Percentiles rank a stretch among this genome's conserved stretches.
Evolutionary conservation across 345 rosid genomes (phyloP).

Genomic region (Citropsis articulata): DNA sequence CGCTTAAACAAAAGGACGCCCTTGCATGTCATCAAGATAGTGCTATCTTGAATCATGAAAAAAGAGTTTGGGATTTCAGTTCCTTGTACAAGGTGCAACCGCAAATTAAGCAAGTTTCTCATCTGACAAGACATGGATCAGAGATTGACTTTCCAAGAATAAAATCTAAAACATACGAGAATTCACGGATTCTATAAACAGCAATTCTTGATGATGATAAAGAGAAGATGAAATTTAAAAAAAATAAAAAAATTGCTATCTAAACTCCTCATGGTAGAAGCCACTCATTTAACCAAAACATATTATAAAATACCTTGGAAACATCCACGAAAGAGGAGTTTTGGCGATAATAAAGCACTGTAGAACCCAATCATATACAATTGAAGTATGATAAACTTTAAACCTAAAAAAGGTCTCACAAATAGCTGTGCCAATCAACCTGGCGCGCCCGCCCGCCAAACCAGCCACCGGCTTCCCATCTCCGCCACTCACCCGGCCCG

Average conservation of each 20-base stretch:
- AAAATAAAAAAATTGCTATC: background rate
- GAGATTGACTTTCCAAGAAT: slow-evolving; percentile 16
- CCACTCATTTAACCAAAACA: background rate
- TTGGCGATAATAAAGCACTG: slow-evolving; percentile 81
- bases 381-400: slow-evolving; percentile 79
- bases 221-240: background rate
- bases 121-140: slow-evolving; percentile 11
- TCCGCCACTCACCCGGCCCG: slow-evolving; percentile 51
- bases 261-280: background rate
- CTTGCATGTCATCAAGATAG: background rate
- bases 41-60: background rate
- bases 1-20: background rate
- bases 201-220: slow-evolving; percentile 14
- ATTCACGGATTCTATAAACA: slow-evolving; percentile 20
- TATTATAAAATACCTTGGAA: slow-evolving; percentile 47
- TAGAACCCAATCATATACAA: slow-evolving; percentile 96
- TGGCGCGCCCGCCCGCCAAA: slow-evolving; percentile 41
- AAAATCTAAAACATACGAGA: slow-evolving; percentile 5
- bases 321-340: slow-evolving; percentile 49
- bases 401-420: slow-evolving; percentile 92
- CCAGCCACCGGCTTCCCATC: slow-evolving; percentile 56
- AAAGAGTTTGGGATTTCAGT: background rate
- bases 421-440: slow-evolving; percentile 93
- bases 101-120: slow-evolving; percentile 6
- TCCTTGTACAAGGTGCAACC: background rate